phyloP scores from a whole-genome alignment of 768 basidiomycete species.

The Gautieria morchelliformis region DNA sequence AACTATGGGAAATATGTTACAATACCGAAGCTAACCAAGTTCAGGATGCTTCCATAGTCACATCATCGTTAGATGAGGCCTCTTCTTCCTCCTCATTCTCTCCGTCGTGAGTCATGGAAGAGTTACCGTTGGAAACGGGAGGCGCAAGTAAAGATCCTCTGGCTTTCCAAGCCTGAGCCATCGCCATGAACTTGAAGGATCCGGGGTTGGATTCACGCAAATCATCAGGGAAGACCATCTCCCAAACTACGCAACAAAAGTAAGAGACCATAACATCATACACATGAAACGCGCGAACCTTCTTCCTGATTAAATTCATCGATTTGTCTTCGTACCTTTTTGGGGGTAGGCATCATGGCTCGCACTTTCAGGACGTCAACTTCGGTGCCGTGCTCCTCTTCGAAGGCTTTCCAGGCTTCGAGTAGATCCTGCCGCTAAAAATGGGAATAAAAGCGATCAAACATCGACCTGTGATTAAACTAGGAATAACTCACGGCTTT shows the following conservation, averaged over 20 bases:
- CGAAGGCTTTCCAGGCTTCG: conserved; percentile 93
- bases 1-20: too few relatives aligned
- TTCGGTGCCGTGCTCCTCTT: conserved; percentile 65
- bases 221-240: conserved; percentile 93
- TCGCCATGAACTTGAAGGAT: conserved; percentile 91
- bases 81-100: too few relatives aligned
- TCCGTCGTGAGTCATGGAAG: neutral
- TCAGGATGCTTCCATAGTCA: too few relatives aligned
- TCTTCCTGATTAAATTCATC: conserved; percentile 6
- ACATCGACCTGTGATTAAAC: neutral
- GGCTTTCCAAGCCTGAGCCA: conserved; percentile 86
- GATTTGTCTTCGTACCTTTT: conserved; percentile 6
- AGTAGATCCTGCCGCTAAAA: conserved; percentile 80
- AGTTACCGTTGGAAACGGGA: neutral
- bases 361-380: conserved; percentile 76
- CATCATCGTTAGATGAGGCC: too few relatives aligned
- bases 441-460: neutral
- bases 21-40: too few relatives aligned
- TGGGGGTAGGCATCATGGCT: conserved; percentile 67
- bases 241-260: conserved; percentile 59
- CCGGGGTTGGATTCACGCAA: conserved; percentile 88
- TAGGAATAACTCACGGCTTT: conserved; percentile 58
- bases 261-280: neutral
- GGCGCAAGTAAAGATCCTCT: neutral
- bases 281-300: neutral